phyloP scores from a whole-genome alignment of 371 early-diverging fungal genomes.

The Syncephalastrum racemosum region DNA sequence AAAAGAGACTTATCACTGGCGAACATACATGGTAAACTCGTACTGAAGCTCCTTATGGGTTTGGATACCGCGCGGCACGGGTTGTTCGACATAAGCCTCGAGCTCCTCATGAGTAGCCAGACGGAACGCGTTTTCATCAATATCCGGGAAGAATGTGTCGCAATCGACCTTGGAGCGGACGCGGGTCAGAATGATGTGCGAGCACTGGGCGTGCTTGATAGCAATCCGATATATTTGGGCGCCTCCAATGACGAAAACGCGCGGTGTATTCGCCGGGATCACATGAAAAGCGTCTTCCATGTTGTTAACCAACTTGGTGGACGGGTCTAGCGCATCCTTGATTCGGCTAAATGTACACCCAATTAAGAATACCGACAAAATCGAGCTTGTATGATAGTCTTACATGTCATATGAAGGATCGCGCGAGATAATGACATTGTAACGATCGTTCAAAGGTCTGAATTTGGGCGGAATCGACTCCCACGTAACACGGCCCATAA shows the following conservation, averaged over 20 bases:
- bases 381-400: slow-evolving; percentile 7
- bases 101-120: slow-evolving; percentile 38
- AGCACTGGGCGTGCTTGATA: slow-evolving; percentile 50
- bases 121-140: slow-evolving; percentile 34
- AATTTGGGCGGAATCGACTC: slow-evolving; percentile 79
- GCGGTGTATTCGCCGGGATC: slow-evolving; percentile 17
- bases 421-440: slow-evolving; percentile 85
- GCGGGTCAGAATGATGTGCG: slow-evolving; percentile 61
- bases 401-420: slow-evolving; percentile 53
- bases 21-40: slow-evolving; percentile 41
- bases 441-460: slow-evolving; percentile 71
- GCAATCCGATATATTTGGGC: slow-evolving; percentile 59
- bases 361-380: not conserved
- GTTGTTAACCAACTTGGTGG: slow-evolving; percentile 18
- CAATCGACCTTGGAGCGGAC: slow-evolving; percentile 52
- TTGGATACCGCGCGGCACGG: slow-evolving; percentile 50
- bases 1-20: slow-evolving; percentile 1
- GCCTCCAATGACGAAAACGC: slow-evolving; percentile 67
- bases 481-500: slow-evolving; percentile 91
- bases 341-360: slow-evolving; percentile 1
- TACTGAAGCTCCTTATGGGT: slow-evolving; percentile 44
- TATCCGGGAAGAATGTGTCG: slow-evolving; percentile 70
- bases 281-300: slow-evolving; percentile 29
- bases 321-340: slow-evolving; percentile 8
- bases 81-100: slow-evolving; percentile 38